These are phyloP conservation scores for Penstemon newberryi DNA, from an alignment of 257 asterid species.

Conservation along the genomic window DNA sequence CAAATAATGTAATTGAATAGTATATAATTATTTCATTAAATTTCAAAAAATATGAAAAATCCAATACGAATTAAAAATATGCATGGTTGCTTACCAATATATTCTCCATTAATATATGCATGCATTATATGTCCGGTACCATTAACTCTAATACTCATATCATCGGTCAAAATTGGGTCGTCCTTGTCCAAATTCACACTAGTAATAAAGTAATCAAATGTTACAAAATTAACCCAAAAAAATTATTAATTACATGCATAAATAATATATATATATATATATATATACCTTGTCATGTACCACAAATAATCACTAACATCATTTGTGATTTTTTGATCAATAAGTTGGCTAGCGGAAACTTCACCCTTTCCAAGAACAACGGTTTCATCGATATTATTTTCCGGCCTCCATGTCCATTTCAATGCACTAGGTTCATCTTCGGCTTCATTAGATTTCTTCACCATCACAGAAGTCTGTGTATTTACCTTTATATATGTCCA, in stretches of 20 bases:
- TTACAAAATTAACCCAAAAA: no score
- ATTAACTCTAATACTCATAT: constrained; percentile 53
- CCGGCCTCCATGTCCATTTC: constrained; percentile 61
- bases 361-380: constrained; percentile 26
- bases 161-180: constrained; percentile 44
- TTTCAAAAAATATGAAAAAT: not conserved
- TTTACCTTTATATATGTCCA: constrained; percentile 44
- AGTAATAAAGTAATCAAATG: not conserved
- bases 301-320: constrained; percentile 64
- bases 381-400: constrained; percentile 29
- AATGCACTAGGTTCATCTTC: constrained; percentile 40
- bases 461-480: constrained; percentile 59
- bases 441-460: constrained; percentile 35
- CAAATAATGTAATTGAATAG: not conserved
- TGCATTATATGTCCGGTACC: constrained; percentile 61
- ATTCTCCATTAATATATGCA: constrained; percentile 57
- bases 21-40: not conserved
- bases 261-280: constrained; percentile 24
- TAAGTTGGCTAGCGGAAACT: constrained; percentile 12
- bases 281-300: constrained; percentile 79
- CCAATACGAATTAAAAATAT: no score
- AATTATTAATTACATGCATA: not conserved
- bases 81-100: constrained; percentile 39
- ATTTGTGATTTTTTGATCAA: constrained; percentile 35
- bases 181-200: constrained; percentile 49